Conservation (phyloP, 257 asterid genomes). For the Fraxinus anomala region DNA sequence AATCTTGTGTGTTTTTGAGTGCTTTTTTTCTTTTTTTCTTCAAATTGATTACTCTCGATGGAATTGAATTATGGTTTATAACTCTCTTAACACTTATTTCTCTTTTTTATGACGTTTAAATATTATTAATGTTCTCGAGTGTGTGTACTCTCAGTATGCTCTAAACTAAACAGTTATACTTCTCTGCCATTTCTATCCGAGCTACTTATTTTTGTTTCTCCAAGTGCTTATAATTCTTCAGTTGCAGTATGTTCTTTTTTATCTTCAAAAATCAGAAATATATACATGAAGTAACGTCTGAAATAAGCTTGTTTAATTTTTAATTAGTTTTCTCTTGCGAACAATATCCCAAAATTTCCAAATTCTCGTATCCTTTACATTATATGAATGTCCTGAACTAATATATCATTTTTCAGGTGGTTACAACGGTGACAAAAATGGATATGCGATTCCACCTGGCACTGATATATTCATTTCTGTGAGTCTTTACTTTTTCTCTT, state of each 20-base stretch:
- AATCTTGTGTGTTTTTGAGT: too few species aligned
- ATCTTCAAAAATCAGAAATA: neutral
- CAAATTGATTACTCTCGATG: too few species aligned
- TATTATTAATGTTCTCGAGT: neutral
- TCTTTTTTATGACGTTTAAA: neutral
- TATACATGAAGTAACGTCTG: neutral
- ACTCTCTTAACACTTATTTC: too few species aligned
- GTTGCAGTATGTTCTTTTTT: neutral
- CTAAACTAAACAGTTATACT: neutral
- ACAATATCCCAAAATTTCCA: neutral
- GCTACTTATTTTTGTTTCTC: neutral
- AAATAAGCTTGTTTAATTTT: neutral
- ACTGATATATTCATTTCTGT: conserved; percentile 87
- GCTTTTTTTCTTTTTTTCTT: too few species aligned
- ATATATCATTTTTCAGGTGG: conserved; percentile 63
- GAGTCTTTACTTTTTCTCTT: conserved; percentile 24
- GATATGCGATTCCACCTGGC: conserved; percentile 81
- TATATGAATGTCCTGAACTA: conserved; percentile 20
- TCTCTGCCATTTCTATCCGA: neutral
- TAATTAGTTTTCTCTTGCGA: neutral
- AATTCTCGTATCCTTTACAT: neutral
- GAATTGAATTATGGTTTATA: too few species aligned
- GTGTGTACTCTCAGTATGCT: neutral
- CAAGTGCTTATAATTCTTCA: neutral
- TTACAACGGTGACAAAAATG: conserved; percentile 65